Evolutionary conservation across 108 stramenopile species (phyloP).

Genomic region (Nannochloropsis gaditana): DNA sequence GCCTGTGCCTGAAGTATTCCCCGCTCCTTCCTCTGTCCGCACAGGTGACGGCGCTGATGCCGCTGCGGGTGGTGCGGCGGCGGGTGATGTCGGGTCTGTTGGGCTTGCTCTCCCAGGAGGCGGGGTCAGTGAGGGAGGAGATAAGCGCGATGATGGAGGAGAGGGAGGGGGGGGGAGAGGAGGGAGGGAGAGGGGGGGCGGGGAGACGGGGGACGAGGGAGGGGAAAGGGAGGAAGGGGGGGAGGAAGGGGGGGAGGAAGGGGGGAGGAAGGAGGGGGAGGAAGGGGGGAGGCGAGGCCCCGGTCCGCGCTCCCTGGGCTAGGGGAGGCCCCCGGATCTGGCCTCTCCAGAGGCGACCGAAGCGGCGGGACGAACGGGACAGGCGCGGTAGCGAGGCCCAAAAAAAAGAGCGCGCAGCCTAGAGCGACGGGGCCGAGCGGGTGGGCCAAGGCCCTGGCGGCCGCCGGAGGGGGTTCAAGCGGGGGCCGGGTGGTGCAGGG

Average conservation of each 20-base stretch:
- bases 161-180: background rate
- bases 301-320: background rate
- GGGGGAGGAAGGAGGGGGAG: background rate
- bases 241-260: background rate
- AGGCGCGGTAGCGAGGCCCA: background rate
- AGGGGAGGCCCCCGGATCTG: background rate
- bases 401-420: background rate
- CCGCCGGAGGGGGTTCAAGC: background rate
- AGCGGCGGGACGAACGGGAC: background rate
- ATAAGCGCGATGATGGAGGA: background rate
- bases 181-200: background rate
- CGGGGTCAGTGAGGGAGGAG: background rate
- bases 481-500: background rate
- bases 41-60: conserved; percentile 11
- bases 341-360: background rate
- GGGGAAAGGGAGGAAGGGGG: background rate
- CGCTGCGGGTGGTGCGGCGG: background rate
- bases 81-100: background rate
- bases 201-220: background rate
- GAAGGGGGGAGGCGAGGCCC: background rate
- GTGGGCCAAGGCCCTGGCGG: conserved; percentile 6
- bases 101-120: background rate
- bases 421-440: background rate
- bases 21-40: background rate
- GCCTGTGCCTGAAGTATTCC: background rate